Base-by-base conservation (phyloP, 441 rosid genomes). In the Geranium incanum region DNA sequence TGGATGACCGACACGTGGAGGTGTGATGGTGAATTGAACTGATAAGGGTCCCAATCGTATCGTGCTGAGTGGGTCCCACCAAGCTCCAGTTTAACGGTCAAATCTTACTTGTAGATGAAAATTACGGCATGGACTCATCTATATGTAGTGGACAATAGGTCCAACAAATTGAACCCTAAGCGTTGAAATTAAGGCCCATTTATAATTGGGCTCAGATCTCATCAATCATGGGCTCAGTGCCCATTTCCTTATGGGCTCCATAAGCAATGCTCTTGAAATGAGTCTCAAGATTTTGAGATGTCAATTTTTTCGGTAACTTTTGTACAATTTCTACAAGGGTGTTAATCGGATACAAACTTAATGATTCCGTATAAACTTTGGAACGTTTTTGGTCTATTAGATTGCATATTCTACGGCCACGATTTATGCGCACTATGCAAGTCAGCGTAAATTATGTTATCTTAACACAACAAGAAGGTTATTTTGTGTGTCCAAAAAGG, bases 1-100 rank as follows among this genome's bases (percentile, higher is more conserved):
- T 45, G 64, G 28, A 59, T 59, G 65, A 21, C 33, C 19, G 65
- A 59, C 65, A 59, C 65, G 65, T 59, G 65, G 65, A 11, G 16
- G 9, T 50, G 57, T 50, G 57, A 19, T 59, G 23, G 33, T 59
- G 8, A 18, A 21, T 28, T 1, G 23, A 59, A 18, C 33, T 59
- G 64, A 18, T 59, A 59, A 59, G 65, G 65, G 65, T 59, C 65
- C 65, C 65, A 59, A 1, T 57, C 63, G 1, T 12, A 50, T 8
- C 15, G 57, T 50, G 1, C 5, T 11, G 5, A 50, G 57, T 50
- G 57, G 57, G 57, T 11, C 16, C 57, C 57, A 50, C 57, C 57
- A 50, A 50, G 15, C 15, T 50, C 15, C 15, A n/a, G 15, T 5
- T 1, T 0, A 5, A 39, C 7, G 6, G 0, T 39, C 45, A 39